Base-by-base conservation (phyloP, 805 yeast genomes). In the Kodamaea kakaduensis region DNA sequence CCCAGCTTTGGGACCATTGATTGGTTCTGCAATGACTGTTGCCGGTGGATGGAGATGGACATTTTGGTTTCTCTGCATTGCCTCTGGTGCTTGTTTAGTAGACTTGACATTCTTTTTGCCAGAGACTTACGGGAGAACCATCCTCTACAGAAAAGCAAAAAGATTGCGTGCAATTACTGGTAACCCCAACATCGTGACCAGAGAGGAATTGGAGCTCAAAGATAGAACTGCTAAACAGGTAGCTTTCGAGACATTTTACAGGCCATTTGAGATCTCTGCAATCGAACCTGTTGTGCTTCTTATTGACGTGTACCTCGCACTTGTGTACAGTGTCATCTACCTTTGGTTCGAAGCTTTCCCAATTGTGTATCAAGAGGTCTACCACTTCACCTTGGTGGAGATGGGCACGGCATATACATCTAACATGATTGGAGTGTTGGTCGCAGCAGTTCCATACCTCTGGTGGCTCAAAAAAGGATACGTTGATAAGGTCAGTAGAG, bases 311-410 rank as follows among this genome's bases (percentile, higher is more conserved):
- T 77, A 76, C 50, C 58, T 72, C 43, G 75, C 78, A 0, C 46
- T 77, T 33, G 59, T 68, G 5, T 78, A 78, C 51, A 73, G 80
- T 18, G 53, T 70, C 19, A 44, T 74, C 42, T 79, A 75, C 51
- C 51, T 76, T 15, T 78, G 74, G 63, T 75, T 78, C 46, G 84
- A 79, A 53, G 77, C 76, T 4, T 75, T 75, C 56, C 84, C 85
- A 7, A 59, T 77, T 23, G 77, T 74, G 2, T 79, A 70, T 25
- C 10, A 30, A 15, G 71, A 64, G 2, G 47, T 62, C 15, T 63
- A 74, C 43, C 48, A 61, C 20, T 78, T 78, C 53, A 65, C 73
- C 3, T 46, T 64, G 16, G 62, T 75, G 20, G 75, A 71, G 35
- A 36, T 53, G 43, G 78, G 81, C 13, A 54, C 64, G 3, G 54